A percentile compares a stretch with the other conserved stretches of the same genome.
Evolutionary conservation across 2,329 filamentous ascomycete genomes (phyloP).

Genomic region (Paracoccidioides brasiliensis): DNA sequence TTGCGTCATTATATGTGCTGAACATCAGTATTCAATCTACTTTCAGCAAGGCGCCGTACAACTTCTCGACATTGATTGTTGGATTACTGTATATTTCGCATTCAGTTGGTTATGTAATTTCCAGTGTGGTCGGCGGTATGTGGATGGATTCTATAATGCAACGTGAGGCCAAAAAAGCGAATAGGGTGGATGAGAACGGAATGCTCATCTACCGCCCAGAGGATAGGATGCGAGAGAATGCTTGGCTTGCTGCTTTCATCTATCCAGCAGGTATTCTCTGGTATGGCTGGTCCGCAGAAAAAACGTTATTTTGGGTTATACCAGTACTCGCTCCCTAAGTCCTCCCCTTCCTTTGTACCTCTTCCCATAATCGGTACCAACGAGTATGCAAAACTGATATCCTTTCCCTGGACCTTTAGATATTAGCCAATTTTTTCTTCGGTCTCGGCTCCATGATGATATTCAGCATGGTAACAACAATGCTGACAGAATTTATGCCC

Average conservation of each 20-base stretch:
- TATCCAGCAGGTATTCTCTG: constrained; percentile 59
- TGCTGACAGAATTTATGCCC: constrained; percentile 77
- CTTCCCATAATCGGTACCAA: constrained; percentile 3
- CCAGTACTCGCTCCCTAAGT: constrained; percentile 25
- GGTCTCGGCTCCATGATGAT: constrained; percentile 68
- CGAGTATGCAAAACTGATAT: constrained; percentile 3
- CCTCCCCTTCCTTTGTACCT: not conserved
- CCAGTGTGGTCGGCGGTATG: constrained; percentile 55
- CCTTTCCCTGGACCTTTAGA: constrained; percentile 24
- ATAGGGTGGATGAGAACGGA: constrained; percentile 54
- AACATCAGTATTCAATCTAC: constrained; percentile 64
- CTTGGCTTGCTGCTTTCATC: constrained; percentile 58
- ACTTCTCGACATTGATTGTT: constrained; percentile 53
- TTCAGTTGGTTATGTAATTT: constrained; percentile 57
- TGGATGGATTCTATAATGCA: constrained; percentile 78
- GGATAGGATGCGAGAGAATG: constrained; percentile 72
- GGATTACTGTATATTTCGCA: constrained; percentile 67
- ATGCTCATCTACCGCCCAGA: constrained; percentile 58
- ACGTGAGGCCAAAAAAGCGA: constrained; percentile 56
- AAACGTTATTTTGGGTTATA: constrained; percentile 51
- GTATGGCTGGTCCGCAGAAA: constrained; percentile 62
- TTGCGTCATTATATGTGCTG: constrained; percentile 60
- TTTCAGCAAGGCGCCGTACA: constrained; percentile 55
- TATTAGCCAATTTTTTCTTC: constrained; percentile 59
- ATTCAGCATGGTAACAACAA: constrained; percentile 60